phyloP scores from a whole-genome alignment of 306 rosid species.

The Castanea mollissima region DNA sequence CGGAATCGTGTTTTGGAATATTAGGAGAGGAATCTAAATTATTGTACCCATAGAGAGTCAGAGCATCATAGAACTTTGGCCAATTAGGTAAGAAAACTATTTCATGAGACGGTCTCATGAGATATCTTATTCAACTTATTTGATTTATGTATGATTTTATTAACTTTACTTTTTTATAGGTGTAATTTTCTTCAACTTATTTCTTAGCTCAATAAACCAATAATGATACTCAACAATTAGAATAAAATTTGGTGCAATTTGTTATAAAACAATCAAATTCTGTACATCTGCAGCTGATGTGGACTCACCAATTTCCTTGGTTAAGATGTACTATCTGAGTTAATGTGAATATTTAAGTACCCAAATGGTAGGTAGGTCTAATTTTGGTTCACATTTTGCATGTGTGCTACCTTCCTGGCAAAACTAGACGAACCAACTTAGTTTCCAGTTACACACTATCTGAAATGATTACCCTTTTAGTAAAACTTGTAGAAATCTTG shows the following conservation, averaged over 20 bases:
- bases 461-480: neutral
- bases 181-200: too few relatives aligned
- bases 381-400: conserved; percentile 8
- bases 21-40: neutral
- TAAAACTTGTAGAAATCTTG: neutral
- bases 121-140: too few relatives aligned
- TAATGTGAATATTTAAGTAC: neutral
- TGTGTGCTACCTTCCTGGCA: neutral
- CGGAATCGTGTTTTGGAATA: neutral
- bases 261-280: too few relatives aligned
- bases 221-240: neutral
- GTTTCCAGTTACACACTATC: too few relatives aligned
- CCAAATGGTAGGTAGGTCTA: conserved; percentile 19
- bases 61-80: too few relatives aligned
- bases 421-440: conserved; percentile 6
- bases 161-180: too few relatives aligned
- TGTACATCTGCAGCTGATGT: neutral
- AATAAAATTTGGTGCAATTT: neutral
- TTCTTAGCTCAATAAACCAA: too few relatives aligned
- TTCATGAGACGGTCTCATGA: too few relatives aligned
- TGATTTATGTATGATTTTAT: too few relatives aligned
- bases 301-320: neutral
- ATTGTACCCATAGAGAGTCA: neutral
- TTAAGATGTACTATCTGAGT: neutral
- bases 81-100: too few relatives aligned